Evolutionary conservation across 306 rosid genomes (phyloP), one percentile per base, ranked within the genome.

Genomic region (Fragaria nilgerrensis): DNA sequence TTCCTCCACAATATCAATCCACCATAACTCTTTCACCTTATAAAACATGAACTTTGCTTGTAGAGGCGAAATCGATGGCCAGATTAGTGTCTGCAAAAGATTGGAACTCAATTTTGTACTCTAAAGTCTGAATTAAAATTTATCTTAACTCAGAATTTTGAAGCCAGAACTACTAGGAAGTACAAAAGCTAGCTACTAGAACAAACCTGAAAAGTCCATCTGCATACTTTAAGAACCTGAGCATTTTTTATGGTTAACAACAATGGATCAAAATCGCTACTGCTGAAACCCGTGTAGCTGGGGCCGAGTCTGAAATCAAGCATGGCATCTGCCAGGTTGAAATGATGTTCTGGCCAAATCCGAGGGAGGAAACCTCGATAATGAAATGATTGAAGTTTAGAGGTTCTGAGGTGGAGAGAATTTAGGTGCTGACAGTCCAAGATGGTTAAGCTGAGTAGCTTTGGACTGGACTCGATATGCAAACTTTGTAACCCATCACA

Each of bases 161-260:
- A n/a, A 7, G 12, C 44, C 34, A 16, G 23, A 16, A 44, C 9
- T 41, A 37, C 41, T 52, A 79, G 11, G 71, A 15, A 48, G 77
- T 16, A 23, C 27, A 66, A 27, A 20, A 43, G 10, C 4, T 44
- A 43, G 9, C 5, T 44, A 14, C 43, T 14, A 45, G 48, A 68
- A 58, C 79, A 75, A 81, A 93, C 98, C 98, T 88, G 84, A 56
- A 85, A 88, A 80, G 85, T 91, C 98, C 97, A 93, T 78, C 77
- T 79, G 72, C 98, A 82, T 0, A 91, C 80, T 16, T 92, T 87
- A 56, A 93, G 93, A 72, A 78, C 80, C 79, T 78, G 75, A 71
- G 90, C 77, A 67, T 93, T 93, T 84, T 93, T 93, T 7, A 93
- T 78, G 50, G 96, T 91, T 53, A 93, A 74, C 7, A 93, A 59